phyloP scores from a whole-genome alignment of 140 eudicot species.

The Stevia rebaudiana region DNA sequence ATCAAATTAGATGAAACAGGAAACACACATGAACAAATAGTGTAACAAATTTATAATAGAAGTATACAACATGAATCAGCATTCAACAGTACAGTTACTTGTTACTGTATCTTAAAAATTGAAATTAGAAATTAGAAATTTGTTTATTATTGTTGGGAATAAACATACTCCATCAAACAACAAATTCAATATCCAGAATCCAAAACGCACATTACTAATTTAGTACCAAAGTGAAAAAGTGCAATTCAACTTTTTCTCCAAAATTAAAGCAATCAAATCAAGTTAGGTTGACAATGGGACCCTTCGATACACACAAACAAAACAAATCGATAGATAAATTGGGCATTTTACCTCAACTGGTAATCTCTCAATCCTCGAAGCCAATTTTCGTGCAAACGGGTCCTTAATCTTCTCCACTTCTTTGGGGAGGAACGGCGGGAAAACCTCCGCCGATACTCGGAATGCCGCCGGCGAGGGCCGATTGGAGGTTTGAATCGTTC shows the following conservation, averaged over 20 bases:
- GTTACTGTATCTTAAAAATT: neutral
- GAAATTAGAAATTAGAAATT: no score
- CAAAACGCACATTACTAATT: neutral
- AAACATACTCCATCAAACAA: neutral
- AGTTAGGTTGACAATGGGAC: slow-evolving; percentile 8
- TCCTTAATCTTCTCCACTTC: slow-evolving; percentile 55
- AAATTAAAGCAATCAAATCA: slow-evolving; percentile 3
- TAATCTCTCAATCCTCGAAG: slow-evolving; percentile 65
- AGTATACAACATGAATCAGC: slow-evolving; percentile 8
- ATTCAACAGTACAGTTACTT: neutral
- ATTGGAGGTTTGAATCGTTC: neutral
- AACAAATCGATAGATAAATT: neutral
- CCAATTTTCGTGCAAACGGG: slow-evolving; percentile 61
- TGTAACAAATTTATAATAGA: neutral
- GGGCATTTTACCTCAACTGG: slow-evolving; percentile 49
- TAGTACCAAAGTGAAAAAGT: neutral
- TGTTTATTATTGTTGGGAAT: no score
- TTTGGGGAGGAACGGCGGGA: slow-evolving; percentile 71
- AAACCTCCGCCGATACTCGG: slow-evolving; percentile 32
- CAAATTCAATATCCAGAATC: neutral
- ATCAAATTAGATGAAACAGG: neutral
- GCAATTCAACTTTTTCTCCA: neutral
- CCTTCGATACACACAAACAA: neutral
- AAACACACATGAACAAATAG: neutral
- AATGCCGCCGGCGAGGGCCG: slow-evolving; percentile 19